A percentile compares a stretch with the other conserved stretches of the same genome.
Evolutionary conservation across 192 early-diverging fungal genomes (phyloP).

Genomic region (Irineochytrium annulatum): DNA sequence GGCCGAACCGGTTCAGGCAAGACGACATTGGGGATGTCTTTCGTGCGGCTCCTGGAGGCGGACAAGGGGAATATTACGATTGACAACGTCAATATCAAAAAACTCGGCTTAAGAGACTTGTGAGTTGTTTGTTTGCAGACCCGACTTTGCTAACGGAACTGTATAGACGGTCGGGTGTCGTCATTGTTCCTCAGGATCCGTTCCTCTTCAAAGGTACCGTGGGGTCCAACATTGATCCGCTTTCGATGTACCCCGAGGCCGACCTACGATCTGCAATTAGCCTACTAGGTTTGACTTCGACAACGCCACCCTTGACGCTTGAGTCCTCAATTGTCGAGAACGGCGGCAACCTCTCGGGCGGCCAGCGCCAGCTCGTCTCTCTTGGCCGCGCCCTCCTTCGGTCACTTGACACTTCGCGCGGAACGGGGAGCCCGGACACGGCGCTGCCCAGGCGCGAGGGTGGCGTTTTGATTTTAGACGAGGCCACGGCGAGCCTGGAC

Average conservation of each 20-base stretch:
- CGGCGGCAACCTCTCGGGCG: constrained; percentile 60
- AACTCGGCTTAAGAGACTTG: not conserved
- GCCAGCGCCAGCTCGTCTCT: constrained; percentile 64
- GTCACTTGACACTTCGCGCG: no score
- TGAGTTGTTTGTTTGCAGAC: constrained; percentile 25
- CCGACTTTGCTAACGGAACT: constrained; percentile 35
- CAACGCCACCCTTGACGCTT: constrained; percentile 36
- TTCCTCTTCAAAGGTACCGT: constrained; percentile 48
- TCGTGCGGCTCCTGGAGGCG: constrained; percentile 57
- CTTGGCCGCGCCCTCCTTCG: no score
- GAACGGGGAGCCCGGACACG: not conserved
- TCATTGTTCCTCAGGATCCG: constrained; percentile 56
- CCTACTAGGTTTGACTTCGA: constrained; percentile 25
- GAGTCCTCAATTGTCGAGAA: constrained; percentile 60
- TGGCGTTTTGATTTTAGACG: constrained; percentile 47
- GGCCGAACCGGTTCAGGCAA: constrained; percentile 85
- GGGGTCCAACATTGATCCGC: constrained; percentile 67
- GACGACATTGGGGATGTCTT: constrained; percentile 45
- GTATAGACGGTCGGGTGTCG: constrained; percentile 28
- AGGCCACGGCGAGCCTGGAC: constrained; percentile 85
- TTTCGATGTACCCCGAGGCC: constrained; percentile 30
- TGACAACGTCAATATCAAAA: constrained; percentile 41
- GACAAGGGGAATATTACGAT: constrained; percentile 47
- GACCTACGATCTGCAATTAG: constrained; percentile 43
- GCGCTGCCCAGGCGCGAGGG: no score